These are phyloP conservation scores for Nepenthes gracilis DNA, from an alignment of 148 eudicot species.

Conservation along the genomic window DNA sequence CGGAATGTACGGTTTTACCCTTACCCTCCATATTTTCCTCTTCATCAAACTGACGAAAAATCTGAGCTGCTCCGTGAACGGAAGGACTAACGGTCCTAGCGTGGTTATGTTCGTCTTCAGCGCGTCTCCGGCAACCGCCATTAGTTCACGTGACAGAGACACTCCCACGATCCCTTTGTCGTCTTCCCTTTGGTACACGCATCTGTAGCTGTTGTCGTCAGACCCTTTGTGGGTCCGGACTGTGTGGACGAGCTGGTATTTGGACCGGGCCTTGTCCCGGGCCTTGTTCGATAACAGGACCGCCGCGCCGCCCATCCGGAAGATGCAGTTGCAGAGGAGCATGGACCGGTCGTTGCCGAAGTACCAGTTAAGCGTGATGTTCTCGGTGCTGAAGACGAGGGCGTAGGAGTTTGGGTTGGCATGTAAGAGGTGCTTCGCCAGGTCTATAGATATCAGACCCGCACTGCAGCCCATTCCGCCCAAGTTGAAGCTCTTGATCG, in stretches of 20 bases:
- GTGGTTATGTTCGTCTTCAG: not conserved
- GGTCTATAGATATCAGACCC: not conserved
- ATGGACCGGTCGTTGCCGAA: conserved; percentile 1
- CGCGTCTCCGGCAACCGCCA: conserved; percentile 1
- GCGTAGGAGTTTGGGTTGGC: not conserved
- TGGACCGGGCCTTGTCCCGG: not conserved
- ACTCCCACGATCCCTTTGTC: not conserved
- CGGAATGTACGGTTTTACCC: conserved; percentile 1
- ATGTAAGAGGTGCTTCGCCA: not conserved
- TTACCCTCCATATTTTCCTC: not conserved
- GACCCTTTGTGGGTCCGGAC: not conserved
- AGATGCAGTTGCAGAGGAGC: not conserved
- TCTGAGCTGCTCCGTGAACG: not conserved
- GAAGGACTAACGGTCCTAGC: not conserved
- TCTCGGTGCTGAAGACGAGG: not conserved
- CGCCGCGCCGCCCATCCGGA: not conserved
- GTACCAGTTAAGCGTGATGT: conserved; percentile 1
- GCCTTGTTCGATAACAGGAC: not conserved
- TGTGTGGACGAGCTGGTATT: not conserved
- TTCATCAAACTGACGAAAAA: not conserved
- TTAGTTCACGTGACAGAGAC: not conserved
- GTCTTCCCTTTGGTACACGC: not conserved
- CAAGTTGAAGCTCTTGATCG: conserved; percentile 3
- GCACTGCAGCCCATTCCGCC: conserved; percentile 4
- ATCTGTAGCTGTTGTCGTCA: not conserved